Evolutionary conservation across 2,329 filamentous ascomycete species (phyloP).

Genomic region (Setomelanomma holmii): DNA sequence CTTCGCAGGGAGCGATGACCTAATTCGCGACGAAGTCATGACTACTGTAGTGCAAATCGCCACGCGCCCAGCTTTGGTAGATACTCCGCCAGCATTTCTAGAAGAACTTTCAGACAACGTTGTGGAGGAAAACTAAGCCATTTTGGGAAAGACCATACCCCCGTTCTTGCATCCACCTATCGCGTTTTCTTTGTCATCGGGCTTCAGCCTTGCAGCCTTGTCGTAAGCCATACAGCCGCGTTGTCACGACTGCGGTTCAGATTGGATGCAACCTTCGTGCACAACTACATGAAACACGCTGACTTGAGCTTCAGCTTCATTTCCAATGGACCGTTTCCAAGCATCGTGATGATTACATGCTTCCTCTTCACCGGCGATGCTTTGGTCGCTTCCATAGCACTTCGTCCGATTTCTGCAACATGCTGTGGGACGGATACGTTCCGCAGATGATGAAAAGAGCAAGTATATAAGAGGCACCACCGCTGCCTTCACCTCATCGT

Average conservation of each 20-base stretch:
- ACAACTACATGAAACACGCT: background rate
- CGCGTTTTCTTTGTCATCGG: conserved; percentile 1
- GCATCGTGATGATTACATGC: too few relatives aligned
- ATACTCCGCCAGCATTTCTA: conserved; percentile 5
- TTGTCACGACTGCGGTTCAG: background rate
- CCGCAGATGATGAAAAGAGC: too few relatives aligned
- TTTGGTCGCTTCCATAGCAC: too few relatives aligned
- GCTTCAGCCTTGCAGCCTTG: too few relatives aligned
- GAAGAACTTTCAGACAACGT: conserved; percentile 10
- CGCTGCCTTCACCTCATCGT: too few relatives aligned
- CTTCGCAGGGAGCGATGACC: conserved; percentile 28
- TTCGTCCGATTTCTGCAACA: too few relatives aligned
- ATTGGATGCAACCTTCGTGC: background rate
- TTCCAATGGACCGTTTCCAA: too few relatives aligned
- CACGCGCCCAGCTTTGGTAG: conserved; percentile 7
- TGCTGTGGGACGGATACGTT: too few relatives aligned
- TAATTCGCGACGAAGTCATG: conserved; percentile 36
- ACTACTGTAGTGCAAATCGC: conserved; percentile 20
- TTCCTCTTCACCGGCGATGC: too few relatives aligned
- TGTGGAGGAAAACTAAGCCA: conserved; percentile 14
- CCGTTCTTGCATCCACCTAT: conserved; percentile 14
- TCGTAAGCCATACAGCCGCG: too few relatives aligned
- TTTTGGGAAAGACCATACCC: conserved; percentile 16
- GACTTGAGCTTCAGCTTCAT: too few relatives aligned
- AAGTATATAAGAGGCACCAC: too few relatives aligned